A percentile compares a stretch with the other conserved stretches of the same genome.
These are phyloP conservation scores for Kodamaea restingae DNA, from an alignment of 805 yeast species.

Conservation along the genomic window DNA sequence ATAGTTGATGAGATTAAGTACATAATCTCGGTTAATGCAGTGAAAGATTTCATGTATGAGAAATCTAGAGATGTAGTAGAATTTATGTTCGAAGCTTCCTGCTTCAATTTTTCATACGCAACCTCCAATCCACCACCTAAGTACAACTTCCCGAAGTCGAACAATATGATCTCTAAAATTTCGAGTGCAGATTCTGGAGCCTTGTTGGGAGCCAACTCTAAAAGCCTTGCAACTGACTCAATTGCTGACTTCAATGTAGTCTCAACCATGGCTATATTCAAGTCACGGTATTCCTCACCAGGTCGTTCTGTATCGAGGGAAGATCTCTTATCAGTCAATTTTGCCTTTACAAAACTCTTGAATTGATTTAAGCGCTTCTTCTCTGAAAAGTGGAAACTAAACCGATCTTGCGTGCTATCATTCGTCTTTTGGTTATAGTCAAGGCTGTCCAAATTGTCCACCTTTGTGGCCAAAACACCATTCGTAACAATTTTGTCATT, in stretches of 20 bases:
- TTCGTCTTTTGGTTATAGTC: slow-evolving; percentile 17
- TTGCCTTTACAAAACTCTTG: slow-evolving; percentile 53
- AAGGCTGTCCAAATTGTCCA: slow-evolving; percentile 32
- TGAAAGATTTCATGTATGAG: slow-evolving; percentile 46
- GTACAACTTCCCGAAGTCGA: slow-evolving; percentile 69
- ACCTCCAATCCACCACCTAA: slow-evolving; percentile 73
- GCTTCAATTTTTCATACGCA: slow-evolving; percentile 46
- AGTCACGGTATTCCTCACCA: slow-evolving; percentile 21
- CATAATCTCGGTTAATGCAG: slow-evolving; percentile 55
- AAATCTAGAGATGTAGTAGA: slow-evolving; percentile 36
- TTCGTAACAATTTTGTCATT: slow-evolving; percentile 35
- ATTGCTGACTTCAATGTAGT: slow-evolving; percentile 60
- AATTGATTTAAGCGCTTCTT: slow-evolving; percentile 49
- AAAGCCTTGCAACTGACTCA: slow-evolving; percentile 71
- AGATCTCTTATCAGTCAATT: slow-evolving; percentile 36
- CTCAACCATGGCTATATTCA: slow-evolving; percentile 52
- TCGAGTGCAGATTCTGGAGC: slow-evolving; percentile 61
- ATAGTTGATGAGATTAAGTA: slow-evolving; percentile 67
- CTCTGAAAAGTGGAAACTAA: slow-evolving; percentile 33
- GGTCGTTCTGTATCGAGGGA: slow-evolving; percentile 13
- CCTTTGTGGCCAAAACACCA: slow-evolving; percentile 31
- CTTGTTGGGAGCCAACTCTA: slow-evolving; percentile 65
- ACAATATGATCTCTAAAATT: slow-evolving; percentile 60
- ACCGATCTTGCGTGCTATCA: slow-evolving; percentile 20
- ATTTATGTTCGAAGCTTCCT: slow-evolving; percentile 29